phyloP scores from a whole-genome alignment of 2,329 filamentous ascomycete species.

The Pleurostoma richardsiae region DNA sequence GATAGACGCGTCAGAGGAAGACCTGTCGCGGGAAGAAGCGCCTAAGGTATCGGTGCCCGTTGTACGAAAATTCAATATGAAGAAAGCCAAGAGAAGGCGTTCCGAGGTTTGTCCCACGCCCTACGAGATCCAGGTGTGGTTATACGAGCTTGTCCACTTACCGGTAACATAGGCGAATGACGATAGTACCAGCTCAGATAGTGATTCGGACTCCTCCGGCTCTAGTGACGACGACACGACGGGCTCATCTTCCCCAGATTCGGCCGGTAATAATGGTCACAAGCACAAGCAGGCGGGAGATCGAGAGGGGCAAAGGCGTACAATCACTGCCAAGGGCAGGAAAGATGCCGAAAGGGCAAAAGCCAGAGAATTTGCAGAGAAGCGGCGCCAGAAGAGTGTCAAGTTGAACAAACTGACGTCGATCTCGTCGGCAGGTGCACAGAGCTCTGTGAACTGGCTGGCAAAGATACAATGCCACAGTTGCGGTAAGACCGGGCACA shows the following conservation, averaged over 20 bases:
- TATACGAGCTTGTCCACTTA: too few relatives aligned
- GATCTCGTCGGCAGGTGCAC: constrained; percentile 42
- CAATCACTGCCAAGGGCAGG: constrained; percentile 17
- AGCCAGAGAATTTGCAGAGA: constrained; percentile 47
- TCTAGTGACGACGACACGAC: constrained; percentile 4
- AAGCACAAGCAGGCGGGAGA: too few relatives aligned
- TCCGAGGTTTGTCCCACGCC: background rate
- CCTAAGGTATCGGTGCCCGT: background rate
- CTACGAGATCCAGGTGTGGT: too few relatives aligned
- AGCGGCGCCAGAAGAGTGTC: constrained; percentile 60
- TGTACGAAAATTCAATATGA: background rate
- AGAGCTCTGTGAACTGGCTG: constrained; percentile 21
- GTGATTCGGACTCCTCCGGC: background rate
- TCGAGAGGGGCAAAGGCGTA: background rate
- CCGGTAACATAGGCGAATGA: background rate
- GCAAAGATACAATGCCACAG: constrained; percentile 47
- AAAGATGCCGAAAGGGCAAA: constrained; percentile 42
- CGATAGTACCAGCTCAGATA: background rate
- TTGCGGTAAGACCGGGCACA: constrained; percentile 60
- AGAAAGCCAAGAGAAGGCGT: constrained; percentile 4
- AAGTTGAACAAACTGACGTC: constrained; percentile 59
- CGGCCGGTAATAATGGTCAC: constrained; percentile 1
- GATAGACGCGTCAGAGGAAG: constrained; percentile 24
- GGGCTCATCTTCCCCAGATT: constrained; percentile 13
- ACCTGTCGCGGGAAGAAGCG: constrained; percentile 6